Percentiles rank a stretch among this genome's conserved stretches.
Conservation (phyloP, 495 filamentous ascomycete species). For the Penicillium soppii region DNA sequence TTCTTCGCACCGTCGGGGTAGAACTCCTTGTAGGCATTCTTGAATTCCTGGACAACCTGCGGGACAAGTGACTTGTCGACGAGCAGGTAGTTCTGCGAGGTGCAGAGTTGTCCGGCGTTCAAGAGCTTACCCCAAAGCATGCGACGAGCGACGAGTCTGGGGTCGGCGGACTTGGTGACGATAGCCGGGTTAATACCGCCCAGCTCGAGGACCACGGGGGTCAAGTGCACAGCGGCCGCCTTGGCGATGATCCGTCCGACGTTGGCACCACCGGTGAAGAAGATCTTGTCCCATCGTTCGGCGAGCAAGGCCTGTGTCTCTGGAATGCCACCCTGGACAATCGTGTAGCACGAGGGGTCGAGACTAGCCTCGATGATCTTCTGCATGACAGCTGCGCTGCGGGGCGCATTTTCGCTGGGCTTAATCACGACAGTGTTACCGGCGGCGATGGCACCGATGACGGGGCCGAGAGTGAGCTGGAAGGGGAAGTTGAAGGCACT, state of each 20-base stretch:
- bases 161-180: conserved; percentile 76
- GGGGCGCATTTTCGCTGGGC: conserved; percentile 78
- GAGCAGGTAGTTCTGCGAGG: conserved; percentile 85
- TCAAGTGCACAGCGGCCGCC: conserved; percentile 88
- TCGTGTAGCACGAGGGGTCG: conserved; percentile 71
- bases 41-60: conserved; percentile 72
- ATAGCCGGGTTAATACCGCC: conserved; percentile 92
- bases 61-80: conserved; percentile 72
- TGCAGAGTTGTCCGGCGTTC: conserved; percentile 87
- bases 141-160: conserved; percentile 76
- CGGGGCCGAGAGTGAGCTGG: conserved; percentile 71
- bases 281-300: conserved; percentile 96
- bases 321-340: conserved; percentile 76
- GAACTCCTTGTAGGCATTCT: conserved; percentile 70
- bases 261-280: conserved; percentile 78
- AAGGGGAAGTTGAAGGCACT: conserved; percentile 90
- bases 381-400: conserved; percentile 74
- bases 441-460: conserved; percentile 87
- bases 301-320: conserved; percentile 81
- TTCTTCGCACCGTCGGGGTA: conserved; percentile 77
- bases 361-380: conserved; percentile 70
- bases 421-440: conserved; percentile 90
- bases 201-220: conserved; percentile 84
- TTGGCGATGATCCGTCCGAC: conserved; percentile 88
- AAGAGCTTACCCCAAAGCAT: conserved; percentile 83